phyloP scores from a whole-genome alignment of 208 protist genomes.

The Acanthamoeba healyi region DNA sequence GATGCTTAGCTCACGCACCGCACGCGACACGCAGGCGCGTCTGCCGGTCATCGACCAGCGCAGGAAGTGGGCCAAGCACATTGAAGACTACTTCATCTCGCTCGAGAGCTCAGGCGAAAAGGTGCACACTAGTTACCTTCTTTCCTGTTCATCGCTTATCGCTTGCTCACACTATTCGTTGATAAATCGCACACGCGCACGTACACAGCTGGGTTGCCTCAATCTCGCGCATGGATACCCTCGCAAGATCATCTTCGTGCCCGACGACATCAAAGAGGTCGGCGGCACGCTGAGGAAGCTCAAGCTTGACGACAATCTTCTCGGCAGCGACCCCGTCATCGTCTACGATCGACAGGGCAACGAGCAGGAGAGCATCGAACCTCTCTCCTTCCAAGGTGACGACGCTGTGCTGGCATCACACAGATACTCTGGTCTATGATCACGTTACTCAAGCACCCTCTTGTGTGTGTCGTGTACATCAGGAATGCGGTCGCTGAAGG shows the following conservation, averaged over 20 bases:
- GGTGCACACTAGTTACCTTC: not conserved
- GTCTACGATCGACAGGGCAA: not conserved
- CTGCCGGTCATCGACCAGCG: not conserved
- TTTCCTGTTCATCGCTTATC: too few relatives aligned
- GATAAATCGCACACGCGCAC: too few relatives aligned
- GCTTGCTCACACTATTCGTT: too few relatives aligned
- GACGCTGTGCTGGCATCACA: too few relatives aligned
- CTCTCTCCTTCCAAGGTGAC: not conserved
- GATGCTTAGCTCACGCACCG: too few relatives aligned
- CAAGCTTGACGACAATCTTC: not conserved
- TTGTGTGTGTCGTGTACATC: too few relatives aligned
- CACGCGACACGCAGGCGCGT: not conserved
- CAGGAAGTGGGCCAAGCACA: not conserved
- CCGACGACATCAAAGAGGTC: not conserved
- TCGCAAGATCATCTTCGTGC: not conserved
- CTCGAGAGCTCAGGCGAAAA: not conserved
- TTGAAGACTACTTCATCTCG: not conserved
- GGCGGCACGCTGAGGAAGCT: not conserved
- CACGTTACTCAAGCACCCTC: too few relatives aligned
- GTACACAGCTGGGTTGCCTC: not conserved
- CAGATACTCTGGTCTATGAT: too few relatives aligned
- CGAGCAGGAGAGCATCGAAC: not conserved
- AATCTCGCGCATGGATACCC: not conserved
- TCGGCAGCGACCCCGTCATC: not conserved
- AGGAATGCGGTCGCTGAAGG: not conserved